Evolutionary conservation across 2,329 filamentous ascomycete species (phyloP).

Genomic region (Fusarium sp.): DNA sequence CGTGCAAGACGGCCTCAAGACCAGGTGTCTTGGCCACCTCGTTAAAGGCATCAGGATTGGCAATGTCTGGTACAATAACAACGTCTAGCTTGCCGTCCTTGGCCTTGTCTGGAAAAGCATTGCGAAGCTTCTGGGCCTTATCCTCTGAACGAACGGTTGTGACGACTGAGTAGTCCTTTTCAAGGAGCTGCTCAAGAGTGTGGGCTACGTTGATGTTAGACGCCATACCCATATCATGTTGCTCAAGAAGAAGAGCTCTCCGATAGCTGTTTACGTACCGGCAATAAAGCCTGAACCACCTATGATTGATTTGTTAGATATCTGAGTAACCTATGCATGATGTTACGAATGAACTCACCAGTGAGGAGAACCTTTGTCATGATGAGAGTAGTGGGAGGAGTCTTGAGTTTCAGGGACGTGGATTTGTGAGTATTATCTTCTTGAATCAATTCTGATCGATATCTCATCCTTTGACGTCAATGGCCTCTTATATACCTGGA

Average conservation of each 20-base stretch:
- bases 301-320: conserved; percentile 33
- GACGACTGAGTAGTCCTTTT: conserved; percentile 65
- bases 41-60: conserved; percentile 80
- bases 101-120: conserved; percentile 59
- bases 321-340: neutral
- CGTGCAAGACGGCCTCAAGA: conserved; percentile 71
- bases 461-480: conserved; percentile 17
- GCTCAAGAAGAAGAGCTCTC: neutral
- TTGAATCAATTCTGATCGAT: neutral
- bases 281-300: conserved; percentile 57
- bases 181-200: conserved; percentile 68
- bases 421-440: neutral
- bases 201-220: conserved; percentile 59
- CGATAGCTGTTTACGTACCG: conserved; percentile 42
- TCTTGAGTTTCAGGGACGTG: neutral
- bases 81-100: conserved; percentile 62
- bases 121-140: conserved; percentile 67
- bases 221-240: neutral
- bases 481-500: conserved; percentile 19
- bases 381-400: conserved; percentile 4
- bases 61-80: conserved; percentile 83
- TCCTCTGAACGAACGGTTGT: conserved; percentile 70
- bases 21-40: conserved; percentile 67
- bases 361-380: conserved; percentile 54
- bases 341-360: conserved; percentile 35